Evolutionary conservation across 2,329 filamentous ascomycete species (phyloP), one percentile per base, ranked within the genome.

Genomic region (Ophiocordyceps camponoti-rufipedis): DNA sequence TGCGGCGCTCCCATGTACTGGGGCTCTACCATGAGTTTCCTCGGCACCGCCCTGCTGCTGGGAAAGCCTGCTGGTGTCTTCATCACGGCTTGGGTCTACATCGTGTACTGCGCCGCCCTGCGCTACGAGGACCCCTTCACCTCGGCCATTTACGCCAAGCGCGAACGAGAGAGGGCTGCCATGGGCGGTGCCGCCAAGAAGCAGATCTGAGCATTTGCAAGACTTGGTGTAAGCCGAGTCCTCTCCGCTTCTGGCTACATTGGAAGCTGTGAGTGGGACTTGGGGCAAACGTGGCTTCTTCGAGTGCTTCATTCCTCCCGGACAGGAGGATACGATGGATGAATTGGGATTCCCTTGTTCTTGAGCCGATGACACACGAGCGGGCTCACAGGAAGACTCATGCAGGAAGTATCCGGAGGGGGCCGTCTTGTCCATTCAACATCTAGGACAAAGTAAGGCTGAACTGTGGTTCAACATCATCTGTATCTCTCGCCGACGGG

Each of bases 121-220:
- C 70, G 70, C 55, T 94, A 79, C 66, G 89, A 96, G 70, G 89
- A 96, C 63, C 89, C 89, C 5, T 98, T 96, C 65, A 98, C 91
- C 7, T 77, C 78, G 3, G 84, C 75, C 52, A 98, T 98, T 58
- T 98, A 96, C 62, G 82, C 81, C 53, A 93, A 91, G 77, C 74
- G 85, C 49, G 83, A 87, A 47, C 64, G 64, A 47, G 70, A 76
- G 58, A 67, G 70, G 51, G 71, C 68, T 29, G 66, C 61, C 43
- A 59, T 55, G 9, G 35, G 35, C 45, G 58, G 63, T 41, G 61
- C 65, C 47, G 62, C 61, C 53, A 74, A 75, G 66, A 76, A 76
- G 64, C 59, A 64, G 52, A 67, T 66, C 51, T 75, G 61, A 65
- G 23, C 23, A 23, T 23, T 23, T 23, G 23, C 3, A 23, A 23